Evolutionary conservation across 2,329 filamentous ascomycete species (phyloP), one percentile per base, ranked within the genome.

Genomic region (Penicillium rolfsii): DNA sequence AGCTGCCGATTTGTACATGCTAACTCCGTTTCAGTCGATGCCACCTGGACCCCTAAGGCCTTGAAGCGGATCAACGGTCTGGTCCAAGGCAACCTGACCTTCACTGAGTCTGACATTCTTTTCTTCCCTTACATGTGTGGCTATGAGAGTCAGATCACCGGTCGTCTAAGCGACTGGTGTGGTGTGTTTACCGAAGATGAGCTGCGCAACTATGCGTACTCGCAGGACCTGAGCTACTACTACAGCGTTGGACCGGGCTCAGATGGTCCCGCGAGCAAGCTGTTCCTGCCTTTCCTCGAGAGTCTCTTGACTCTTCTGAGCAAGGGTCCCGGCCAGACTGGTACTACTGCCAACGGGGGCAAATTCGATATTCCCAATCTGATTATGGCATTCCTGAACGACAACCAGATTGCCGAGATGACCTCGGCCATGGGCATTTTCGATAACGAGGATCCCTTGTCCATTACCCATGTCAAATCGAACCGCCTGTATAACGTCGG

Each of bases 51-150:
- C 3, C 65, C 65, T 3, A 60, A 55, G 33, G 58, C 59, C 9
- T 12, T 62, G 6, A 73, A 79, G 26, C 83, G 87, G 3, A 75
- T 89, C 50, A 84, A 88, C 65, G 61, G 74, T 5, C 70, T 85
- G 36, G 80, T 89, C 35, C 67, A 74, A 0, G 86, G 87, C 1
- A 71, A 72, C 14, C 80, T 89, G 36, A 82, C 81, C 0, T 79
- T 89, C 36, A 81, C 79, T 0, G 75, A 81, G 35, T 75, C 73
- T 1, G 85, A 89, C 59, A 77, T 87, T 45, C 78, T 76, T 7
- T 81, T 83, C 48, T 86, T 90, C 53, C 87, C 87, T 0, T 89
- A 90, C 66, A 79, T 90, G n/a, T 91, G 88, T 66, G 88, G 87
- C 4, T 91, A 89, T 61, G 88, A 91, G 68, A 86, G 83, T 3